These are phyloP conservation scores for Serendipita indica DNA, from an alignment of 768 basidiomycete genomes.

Conservation along the genomic window DNA sequence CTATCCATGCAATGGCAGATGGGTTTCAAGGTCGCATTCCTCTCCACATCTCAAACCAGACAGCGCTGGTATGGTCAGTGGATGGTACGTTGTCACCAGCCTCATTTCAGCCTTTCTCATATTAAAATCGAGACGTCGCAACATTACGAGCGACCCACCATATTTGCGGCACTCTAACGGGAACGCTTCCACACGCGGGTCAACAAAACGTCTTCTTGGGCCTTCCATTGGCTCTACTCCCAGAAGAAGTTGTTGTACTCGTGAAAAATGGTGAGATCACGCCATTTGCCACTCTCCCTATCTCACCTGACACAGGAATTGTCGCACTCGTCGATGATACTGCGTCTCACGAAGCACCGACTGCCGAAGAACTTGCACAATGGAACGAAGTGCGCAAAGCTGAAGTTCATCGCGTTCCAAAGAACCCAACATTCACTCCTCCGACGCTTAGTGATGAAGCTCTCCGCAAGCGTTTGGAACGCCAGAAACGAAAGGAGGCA, in stretches of 20 bases:
- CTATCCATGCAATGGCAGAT: constrained; percentile 4
- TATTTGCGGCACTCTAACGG: constrained; percentile 72
- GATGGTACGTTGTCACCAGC: constrained; percentile 41
- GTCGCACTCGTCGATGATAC: constrained; percentile 67
- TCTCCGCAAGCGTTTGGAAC: constrained; percentile 52
- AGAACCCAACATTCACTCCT: neutral
- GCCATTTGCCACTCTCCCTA: neutral
- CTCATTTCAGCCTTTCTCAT: neutral
- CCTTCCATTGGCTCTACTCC: constrained; percentile 72
- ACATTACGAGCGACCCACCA: constrained; percentile 62
- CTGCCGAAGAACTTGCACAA: constrained; percentile 29
- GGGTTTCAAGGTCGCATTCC: constrained; percentile 26
- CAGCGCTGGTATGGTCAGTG: constrained; percentile 79
- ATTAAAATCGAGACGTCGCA: constrained; percentile 46
- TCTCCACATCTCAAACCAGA: constrained; percentile 61
- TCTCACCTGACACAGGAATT: constrained; percentile 34
- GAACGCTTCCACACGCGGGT: constrained; percentile 85
- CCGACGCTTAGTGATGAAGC: constrained; percentile 1
- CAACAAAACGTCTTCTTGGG: constrained; percentile 97
- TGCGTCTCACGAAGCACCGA: constrained; percentile 37
- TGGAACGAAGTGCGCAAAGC: constrained; percentile 37
- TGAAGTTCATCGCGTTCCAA: neutral
- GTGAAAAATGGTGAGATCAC: constrained; percentile 55
- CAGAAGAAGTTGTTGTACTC: constrained; percentile 84
- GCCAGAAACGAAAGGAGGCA: constrained; percentile 31